These are phyloP conservation scores for Colletotrichum incanum DNA, from an alignment of 2,329 filamentous ascomycete genomes.

Conservation along the genomic window DNA sequence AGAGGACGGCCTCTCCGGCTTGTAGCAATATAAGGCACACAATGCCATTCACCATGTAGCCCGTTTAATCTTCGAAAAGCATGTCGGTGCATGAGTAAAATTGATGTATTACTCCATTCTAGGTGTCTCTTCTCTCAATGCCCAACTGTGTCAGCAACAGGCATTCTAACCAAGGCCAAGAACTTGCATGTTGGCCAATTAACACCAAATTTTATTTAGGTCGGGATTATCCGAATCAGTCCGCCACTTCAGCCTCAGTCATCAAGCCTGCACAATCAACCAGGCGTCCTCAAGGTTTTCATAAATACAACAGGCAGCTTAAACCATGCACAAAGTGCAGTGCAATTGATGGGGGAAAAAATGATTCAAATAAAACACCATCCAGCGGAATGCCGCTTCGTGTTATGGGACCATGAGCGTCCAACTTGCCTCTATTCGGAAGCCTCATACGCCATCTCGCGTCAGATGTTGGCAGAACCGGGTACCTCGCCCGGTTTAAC, in stretches of 20 bases:
- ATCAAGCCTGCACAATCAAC: background rate
- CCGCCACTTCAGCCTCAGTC: background rate
- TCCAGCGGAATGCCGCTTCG: background rate
- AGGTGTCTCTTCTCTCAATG: background rate
- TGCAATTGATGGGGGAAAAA: background rate
- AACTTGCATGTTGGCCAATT: background rate
- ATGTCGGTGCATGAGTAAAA: background rate
- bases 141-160: background rate
- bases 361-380: background rate
- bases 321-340: background rate
- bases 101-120: background rate
- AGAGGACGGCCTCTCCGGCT: conserved; percentile 35
- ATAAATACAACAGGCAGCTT: background rate
- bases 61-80: background rate
- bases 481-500: conserved; percentile 27
- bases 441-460: conserved; percentile 37
- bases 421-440: conserved; percentile 41
- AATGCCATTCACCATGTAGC: conserved; percentile 30
- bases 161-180: background rate
- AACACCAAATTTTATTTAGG: background rate
- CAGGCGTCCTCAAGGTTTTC: background rate
- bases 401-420: conserved; percentile 18
- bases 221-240: background rate
- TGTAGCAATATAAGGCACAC: conserved; percentile 42
- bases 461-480: conserved; percentile 33